Evolutionary conservation across 768 basidiomycete genomes (phyloP), one percentile per base, ranked within the genome.

Genomic region (Amyloporia xantha): DNA sequence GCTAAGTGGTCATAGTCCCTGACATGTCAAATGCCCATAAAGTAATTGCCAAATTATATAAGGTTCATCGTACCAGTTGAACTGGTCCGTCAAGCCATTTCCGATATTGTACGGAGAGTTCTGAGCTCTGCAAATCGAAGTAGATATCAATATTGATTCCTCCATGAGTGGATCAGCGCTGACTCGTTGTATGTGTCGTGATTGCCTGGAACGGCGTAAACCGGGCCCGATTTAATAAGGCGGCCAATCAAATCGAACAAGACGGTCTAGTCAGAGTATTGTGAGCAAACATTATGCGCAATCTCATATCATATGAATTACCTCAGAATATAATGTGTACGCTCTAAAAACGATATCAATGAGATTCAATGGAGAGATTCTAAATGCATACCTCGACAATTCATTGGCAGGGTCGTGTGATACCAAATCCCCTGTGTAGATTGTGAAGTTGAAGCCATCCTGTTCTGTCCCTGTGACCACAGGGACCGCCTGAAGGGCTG

Each of bases 1-100:
- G 87, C 75, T 43, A 90, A 70, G 54, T 88, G 86, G 50, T 87
- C 78, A 55, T 90, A 90, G 57, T 89, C 78, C 87, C 86, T 85
- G 48, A 25, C n/a, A n/a, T n/a, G 30, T 15, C 30, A 33, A 15
- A 33, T 7, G n/a, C n/a, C n/a, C n/a, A n/a, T n/a, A n/a, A n/a
- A n/a, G n/a, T n/a, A n/a, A n/a, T n/a, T n/a, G n/a, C n/a, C n/a
- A n/a, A n/a, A n/a, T n/a, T n/a, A n/a, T n/a, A n/a, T n/a, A n/a
- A n/a, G n/a, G n/a, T n/a, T n/a, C 2, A 25, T 52, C 69, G 20
- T 57, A 82, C 82, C 84, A 86, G 66, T 76, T 78, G 60, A 81
- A 86, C 61, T 86, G 81, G 4, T 73, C 55, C 1, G 75, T 79
- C 11, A 86, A 67, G 2, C 59, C 53, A 3, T 75, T 79, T 24